Percentiles rank a stretch among this genome's conserved stretches.
Conservation (phyloP, 2,329 filamentous ascomycete species). For the Arthrobotrys musiformis region DNA sequence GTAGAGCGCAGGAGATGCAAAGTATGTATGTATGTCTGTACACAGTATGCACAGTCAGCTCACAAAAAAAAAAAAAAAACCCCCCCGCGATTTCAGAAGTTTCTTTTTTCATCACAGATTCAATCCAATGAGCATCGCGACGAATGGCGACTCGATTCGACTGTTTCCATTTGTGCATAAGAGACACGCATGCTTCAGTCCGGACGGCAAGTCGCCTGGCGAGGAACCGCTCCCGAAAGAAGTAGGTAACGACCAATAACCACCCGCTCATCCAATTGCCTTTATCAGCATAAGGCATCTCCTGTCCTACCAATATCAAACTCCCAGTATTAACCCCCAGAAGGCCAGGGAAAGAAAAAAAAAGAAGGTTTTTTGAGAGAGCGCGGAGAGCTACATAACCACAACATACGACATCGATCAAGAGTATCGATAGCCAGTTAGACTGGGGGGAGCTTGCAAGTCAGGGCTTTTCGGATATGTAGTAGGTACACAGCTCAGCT, state of each 20-base stretch:
- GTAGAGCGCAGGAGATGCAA: too few species aligned
- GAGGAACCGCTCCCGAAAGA: not conserved
- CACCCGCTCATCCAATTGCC: constrained; percentile 11
- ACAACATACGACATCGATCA: too few species aligned
- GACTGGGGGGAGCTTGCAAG: constrained; percentile 4
- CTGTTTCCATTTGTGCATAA: not conserved
- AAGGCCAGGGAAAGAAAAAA: too few species aligned
- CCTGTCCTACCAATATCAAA: constrained; percentile 1
- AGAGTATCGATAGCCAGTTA: constrained; percentile 15
- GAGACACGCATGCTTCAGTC: not conserved
- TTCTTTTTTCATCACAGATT: constrained; percentile 15
- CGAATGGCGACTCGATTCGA: not conserved
- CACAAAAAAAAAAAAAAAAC: too few species aligned
- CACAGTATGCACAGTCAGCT: not conserved
- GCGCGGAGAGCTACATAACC: not conserved
- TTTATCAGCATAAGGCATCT: not conserved
- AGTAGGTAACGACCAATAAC: constrained; percentile 4
- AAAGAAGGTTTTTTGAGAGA: not conserved
- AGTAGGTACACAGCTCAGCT: constrained; percentile 18
- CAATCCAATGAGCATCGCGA: not conserved
- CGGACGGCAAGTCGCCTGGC: constrained; percentile 1
- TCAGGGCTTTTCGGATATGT: not conserved
- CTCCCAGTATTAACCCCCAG: not conserved
- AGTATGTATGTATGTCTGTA: not conserved
- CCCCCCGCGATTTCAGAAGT: not conserved